Percentiles rank a stretch among this genome's conserved stretches.
Evolutionary conservation across 1,139 yeast genomes (phyloP).

Genomic region (Yamadazyma atlantica): DNA sequence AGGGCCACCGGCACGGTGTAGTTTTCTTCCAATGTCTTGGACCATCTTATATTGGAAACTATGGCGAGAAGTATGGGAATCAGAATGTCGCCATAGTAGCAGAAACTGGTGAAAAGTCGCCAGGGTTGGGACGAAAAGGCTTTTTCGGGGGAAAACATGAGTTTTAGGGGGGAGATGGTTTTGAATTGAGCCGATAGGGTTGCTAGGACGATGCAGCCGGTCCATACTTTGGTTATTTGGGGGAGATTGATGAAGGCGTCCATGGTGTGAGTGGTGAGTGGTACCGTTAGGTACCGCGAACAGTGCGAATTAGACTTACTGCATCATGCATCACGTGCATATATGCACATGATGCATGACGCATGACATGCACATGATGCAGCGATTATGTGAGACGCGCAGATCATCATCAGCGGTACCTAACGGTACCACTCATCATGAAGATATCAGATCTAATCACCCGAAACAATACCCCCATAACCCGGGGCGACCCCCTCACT

Average conservation of each 20-base stretch:
- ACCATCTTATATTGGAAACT: conserved; percentile 15
- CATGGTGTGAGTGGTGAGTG: background rate
- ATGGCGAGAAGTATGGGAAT: conserved; percentile 9
- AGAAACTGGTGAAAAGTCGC: conserved; percentile 38
- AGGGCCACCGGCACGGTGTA: conserved; percentile 14
- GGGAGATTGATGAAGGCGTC: conserved; percentile 19
- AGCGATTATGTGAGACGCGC: too few relatives aligned
- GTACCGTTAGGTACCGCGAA: too few relatives aligned
- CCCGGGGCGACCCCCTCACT: conserved; percentile 11
- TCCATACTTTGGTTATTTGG: conserved; percentile 36
- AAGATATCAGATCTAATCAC: conserved; percentile 11
- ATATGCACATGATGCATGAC: too few relatives aligned
- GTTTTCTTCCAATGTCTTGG: conserved; percentile 20
- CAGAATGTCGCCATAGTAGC: conserved; percentile 29
- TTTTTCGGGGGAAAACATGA: conserved; percentile 24
- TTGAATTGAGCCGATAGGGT: conserved; percentile 7
- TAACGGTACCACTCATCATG: too few relatives aligned
- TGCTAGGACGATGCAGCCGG: conserved; percentile 9
- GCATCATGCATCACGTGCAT: too few relatives aligned
- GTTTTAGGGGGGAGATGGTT: conserved; percentile 10
- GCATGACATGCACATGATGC: too few relatives aligned
- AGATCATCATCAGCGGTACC: too few relatives aligned
- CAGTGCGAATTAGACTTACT: too few relatives aligned
- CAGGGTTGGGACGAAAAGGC: conserved; percentile 33
- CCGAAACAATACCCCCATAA: conserved; percentile 13